These are phyloP conservation scores for Dioszegia aurantiaca DNA, from an alignment of 768 basidiomycete genomes.

Conservation along the genomic window DNA sequence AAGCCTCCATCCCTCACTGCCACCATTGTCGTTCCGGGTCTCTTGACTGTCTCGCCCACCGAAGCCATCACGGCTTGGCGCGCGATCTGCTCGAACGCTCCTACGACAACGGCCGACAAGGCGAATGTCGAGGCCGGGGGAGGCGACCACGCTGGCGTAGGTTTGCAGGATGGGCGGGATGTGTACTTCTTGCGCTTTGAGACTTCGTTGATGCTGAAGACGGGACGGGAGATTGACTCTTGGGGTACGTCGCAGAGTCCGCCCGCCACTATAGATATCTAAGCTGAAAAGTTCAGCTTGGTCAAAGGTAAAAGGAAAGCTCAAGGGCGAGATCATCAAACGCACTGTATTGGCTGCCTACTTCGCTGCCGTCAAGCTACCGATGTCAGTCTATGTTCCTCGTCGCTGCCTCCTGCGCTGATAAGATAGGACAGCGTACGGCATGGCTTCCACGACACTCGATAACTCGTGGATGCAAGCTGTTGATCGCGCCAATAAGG, in stretches of 20 bases:
- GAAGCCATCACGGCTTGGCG: conserved; percentile 53
- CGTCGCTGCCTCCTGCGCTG: neutral
- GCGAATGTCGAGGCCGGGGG: neutral
- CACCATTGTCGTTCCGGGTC: conserved; percentile 55
- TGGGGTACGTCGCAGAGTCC: conserved; percentile 27
- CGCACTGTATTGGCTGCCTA: conserved; percentile 55
- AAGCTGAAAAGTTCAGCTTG: conserved; percentile 37
- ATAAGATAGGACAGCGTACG: conserved; percentile 42
- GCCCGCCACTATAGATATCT: neutral
- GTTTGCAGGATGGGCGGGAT: conserved; percentile 50
- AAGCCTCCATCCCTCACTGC: conserved; percentile 48
- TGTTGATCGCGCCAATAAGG: conserved; percentile 56
- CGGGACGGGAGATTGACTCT: conserved; percentile 29
- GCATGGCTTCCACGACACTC: conserved; percentile 47
- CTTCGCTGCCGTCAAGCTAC: conserved; percentile 51
- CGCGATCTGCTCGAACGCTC: conserved; percentile 26
- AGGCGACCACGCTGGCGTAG: neutral
- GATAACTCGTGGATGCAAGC: conserved; percentile 52
- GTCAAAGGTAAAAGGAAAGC: conserved; percentile 46
- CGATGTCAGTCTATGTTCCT: conserved; percentile 31
- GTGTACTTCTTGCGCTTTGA: conserved; percentile 54
- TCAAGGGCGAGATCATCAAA: conserved; percentile 55
- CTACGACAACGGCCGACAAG: neutral
- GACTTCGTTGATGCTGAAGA: conserved; percentile 43
- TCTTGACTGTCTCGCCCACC: conserved; percentile 51